These are phyloP conservation scores for Boletus tomentosulus DNA, from an alignment of 768 basidiomycete species.

Conservation along the genomic window DNA sequence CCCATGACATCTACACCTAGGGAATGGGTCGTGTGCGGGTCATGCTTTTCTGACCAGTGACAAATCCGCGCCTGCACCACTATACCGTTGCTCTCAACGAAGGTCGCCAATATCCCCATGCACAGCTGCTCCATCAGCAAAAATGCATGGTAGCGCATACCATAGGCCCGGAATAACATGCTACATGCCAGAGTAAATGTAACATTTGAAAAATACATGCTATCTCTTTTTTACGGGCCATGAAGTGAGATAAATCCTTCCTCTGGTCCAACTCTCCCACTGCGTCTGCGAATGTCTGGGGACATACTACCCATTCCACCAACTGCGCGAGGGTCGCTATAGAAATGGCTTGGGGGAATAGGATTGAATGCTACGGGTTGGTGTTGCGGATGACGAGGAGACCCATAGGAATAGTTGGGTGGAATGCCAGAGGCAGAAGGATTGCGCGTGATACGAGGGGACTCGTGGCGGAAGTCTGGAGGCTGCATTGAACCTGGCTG, in stretches of 20 bases:
- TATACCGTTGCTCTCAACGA: no score
- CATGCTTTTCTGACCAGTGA: no score
- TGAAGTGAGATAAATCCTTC: constrained; percentile 33
- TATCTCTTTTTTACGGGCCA: constrained; percentile 17
- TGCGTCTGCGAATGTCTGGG: constrained; percentile 31
- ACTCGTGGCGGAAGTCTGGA: constrained; percentile 32
- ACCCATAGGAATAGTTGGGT: constrained; percentile 27
- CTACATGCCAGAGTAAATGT: not conserved
- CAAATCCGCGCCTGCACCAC: no score
- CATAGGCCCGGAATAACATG: not conserved
- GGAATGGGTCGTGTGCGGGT: no score
- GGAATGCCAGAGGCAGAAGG: constrained; percentile 27
- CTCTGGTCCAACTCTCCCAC: constrained; percentile 28
- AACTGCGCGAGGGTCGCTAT: constrained; percentile 28
- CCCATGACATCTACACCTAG: no score
- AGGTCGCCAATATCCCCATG: no score
- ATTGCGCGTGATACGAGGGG: constrained; percentile 31
- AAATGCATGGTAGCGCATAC: no score
- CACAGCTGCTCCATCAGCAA: no score
- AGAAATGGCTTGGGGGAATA: constrained; percentile 42
- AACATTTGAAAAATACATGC: constrained; percentile 3
- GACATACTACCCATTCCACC: constrained; percentile 36
- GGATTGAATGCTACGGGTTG: constrained; percentile 25
- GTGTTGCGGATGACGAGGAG: constrained; percentile 32
- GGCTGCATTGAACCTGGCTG: constrained; percentile 30